phyloP scores from a whole-genome alignment of 2,329 filamentous ascomycete genomes.

The Trichoderma arundinaceum region DNA sequence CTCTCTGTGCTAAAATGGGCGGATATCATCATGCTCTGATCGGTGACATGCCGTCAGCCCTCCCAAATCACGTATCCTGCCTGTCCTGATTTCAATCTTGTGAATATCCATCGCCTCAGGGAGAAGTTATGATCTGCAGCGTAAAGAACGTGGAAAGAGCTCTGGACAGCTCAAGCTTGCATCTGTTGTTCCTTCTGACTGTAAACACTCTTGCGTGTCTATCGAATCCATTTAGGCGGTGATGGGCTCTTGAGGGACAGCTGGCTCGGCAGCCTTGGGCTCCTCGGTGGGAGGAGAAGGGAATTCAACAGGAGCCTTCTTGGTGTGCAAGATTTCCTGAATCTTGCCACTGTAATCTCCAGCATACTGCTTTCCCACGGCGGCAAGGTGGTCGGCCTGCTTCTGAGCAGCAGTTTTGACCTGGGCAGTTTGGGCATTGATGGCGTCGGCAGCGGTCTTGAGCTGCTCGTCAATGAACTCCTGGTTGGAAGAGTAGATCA shows the following conservation, averaged over 20 bases:
- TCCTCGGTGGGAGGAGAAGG: constrained; percentile 48
- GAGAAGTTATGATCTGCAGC: constrained; percentile 35
- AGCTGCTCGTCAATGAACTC: constrained; percentile 71
- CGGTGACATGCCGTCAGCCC: background rate
- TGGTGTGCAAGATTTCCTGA: constrained; percentile 63
- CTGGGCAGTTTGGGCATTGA: constrained; percentile 68
- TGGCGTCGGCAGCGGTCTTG: constrained; percentile 60
- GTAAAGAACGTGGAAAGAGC: constrained; percentile 40
- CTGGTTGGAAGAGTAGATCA: constrained; percentile 71
- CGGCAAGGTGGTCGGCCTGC: constrained; percentile 67
- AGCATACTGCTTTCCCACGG: constrained; percentile 70
- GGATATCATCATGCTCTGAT: constrained; percentile 26
- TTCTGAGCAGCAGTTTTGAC: constrained; percentile 66
- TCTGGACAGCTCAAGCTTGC: constrained; percentile 38
- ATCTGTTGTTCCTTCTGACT: constrained; percentile 32
- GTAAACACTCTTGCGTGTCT: background rate
- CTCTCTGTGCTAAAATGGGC: constrained; percentile 3
- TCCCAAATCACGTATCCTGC: background rate
- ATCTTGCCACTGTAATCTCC: constrained; percentile 72
- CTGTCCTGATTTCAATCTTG: constrained; percentile 14
- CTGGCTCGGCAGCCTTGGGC: constrained; percentile 39
- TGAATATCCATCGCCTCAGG: constrained; percentile 35
- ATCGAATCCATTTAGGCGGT: constrained; percentile 38
- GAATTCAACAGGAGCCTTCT: constrained; percentile 48
- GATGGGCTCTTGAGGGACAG: constrained; percentile 41